Base-by-base conservation (phyloP, 495 filamentous ascomycete genomes). In the Ascodesmis nigricans region DNA sequence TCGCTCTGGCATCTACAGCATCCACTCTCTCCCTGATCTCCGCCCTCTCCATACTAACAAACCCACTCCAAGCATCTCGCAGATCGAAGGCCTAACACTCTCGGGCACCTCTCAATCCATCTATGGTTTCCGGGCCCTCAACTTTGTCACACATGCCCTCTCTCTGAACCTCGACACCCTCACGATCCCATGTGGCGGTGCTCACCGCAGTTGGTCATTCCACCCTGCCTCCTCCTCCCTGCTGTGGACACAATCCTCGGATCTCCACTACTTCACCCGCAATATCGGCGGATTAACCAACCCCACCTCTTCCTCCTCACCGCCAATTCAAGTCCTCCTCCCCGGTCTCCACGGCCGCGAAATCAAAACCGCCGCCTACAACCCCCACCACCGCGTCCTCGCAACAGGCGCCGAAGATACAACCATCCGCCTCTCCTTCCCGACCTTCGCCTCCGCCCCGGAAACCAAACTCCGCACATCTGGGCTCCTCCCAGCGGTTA, bases 321-420 rank as follows among this genome's bases (percentile, higher is more conserved):
- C 70, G 76, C 33, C 42, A 41, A 0, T 31, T 48, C 63, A 1
- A 50, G 58, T 69, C 0, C 45, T 91, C 1, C 68, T 70, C 18
- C 34, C 47, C 0, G 87, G 87, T 0, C 66, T 67, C 0, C 87
- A 99, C 53, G 87, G 87, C 0, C 56, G 87, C 21, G 87, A 99
- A 58, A 76, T 93, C 41, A 84, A 84, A 53, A 61, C 73, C 1
- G 57, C 73, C 40, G 69, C 77, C n/a, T 48, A 71, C 4, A 63
- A 53, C 48, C 18, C 45, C 41, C 30, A 52, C 24, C 27, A 42
- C 20, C 42, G 42, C 5, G 55, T 72, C 11, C 53, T 91, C 24
- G 83, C 78, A 0, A 95, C 84, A 0, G 87, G 77, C 0, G 75
- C 79, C 0, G 87, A 95, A 54, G 87, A 95, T 44, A 95, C 90